Evolutionary conservation across 148 eudicot species (phyloP), one percentile per base, ranked within the genome.

Genomic region (Linanthus parryae): DNA sequence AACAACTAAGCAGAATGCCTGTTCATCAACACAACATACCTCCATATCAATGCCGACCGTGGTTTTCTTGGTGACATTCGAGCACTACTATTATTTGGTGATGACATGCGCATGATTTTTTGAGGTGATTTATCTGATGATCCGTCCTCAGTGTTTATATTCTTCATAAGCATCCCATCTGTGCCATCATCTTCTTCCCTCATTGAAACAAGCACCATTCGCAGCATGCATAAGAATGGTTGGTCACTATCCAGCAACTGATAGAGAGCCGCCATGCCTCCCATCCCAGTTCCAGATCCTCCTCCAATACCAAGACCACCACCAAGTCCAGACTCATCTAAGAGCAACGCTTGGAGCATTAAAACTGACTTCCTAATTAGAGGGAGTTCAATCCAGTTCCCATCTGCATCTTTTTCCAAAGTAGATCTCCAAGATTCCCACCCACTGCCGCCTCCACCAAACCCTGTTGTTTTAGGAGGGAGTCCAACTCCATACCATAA

Each of bases 281-380:
- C 99, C 96, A 94, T 88, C 65, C 99, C 99, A 44, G 99, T 94
- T 63, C 99, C 99, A 55, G 99, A 94, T 59, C 96, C 99, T 57
- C 99, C 99, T 33, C 99, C 95, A 54, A 88, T 84, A 46, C 96
- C 99, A 59, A 94, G 85, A 52, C 99, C 99, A 38, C 96, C 96
- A 49, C 96, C 99, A 52, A 88, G 88, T 25, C 96, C 99, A 56
- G 99, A 88, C 61, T 94, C 99, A 61, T 94, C 99, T 65, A 88
- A 74, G 52, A 94, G 53, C 70, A 94, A 71, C 58, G 99, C 88
- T 80, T 94, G 94, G 63, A 94, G 84, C 99, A 94, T 94, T 27
- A 74, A 48, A 48, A 94, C 83, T 44, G 96, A 84, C 79, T 88
- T 94, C 59, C 80, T 73, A 48, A 94, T 64, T 48, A 94, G 61